These are phyloP conservation scores for Apiospora marii DNA, from an alignment of 2,329 filamentous ascomycete genomes.

Conservation along the genomic window DNA sequence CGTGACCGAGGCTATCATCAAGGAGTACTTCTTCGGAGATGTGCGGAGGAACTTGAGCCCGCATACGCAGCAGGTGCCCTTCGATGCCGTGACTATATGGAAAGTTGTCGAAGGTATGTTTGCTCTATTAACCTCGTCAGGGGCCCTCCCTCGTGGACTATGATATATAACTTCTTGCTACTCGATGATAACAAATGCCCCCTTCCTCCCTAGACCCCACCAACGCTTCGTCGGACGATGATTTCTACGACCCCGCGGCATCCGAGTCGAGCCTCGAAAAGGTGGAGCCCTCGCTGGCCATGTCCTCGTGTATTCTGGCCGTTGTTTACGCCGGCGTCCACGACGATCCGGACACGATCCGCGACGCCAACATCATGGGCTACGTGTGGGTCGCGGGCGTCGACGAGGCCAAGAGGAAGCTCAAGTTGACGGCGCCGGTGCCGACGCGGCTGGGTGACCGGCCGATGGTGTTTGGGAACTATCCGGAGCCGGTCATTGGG, in stretches of 20 bases:
- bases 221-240: conserved; percentile 30
- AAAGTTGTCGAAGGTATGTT: conserved; percentile 67
- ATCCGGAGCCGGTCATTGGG: conserved; percentile 86
- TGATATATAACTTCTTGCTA: neutral
- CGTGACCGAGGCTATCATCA: conserved; percentile 77
- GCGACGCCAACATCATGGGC: conserved; percentile 85
- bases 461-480: conserved; percentile 84
- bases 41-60: conserved; percentile 80
- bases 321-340: conserved; percentile 79
- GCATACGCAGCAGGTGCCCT: conserved; percentile 85
- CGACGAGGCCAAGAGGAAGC: conserved; percentile 81
- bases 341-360: conserved; percentile 75
- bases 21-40: conserved; percentile 94
- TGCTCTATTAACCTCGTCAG: neutral
- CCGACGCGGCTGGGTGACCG: conserved; percentile 80
- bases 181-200: no score
- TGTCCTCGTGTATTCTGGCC: conserved; percentile 85
- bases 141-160: neutral
- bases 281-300: conserved; percentile 68
- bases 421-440: conserved; percentile 84
- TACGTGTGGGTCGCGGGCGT: conserved; percentile 94
- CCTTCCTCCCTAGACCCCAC: conserved; percentile 28
- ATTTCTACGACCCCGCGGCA: conserved; percentile 38
- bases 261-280: conserved; percentile 59
- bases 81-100: conserved; percentile 77